Base-by-base conservation (phyloP, 2,329 filamentous ascomycete species). In the Thermomyces lanuginosus region DNA sequence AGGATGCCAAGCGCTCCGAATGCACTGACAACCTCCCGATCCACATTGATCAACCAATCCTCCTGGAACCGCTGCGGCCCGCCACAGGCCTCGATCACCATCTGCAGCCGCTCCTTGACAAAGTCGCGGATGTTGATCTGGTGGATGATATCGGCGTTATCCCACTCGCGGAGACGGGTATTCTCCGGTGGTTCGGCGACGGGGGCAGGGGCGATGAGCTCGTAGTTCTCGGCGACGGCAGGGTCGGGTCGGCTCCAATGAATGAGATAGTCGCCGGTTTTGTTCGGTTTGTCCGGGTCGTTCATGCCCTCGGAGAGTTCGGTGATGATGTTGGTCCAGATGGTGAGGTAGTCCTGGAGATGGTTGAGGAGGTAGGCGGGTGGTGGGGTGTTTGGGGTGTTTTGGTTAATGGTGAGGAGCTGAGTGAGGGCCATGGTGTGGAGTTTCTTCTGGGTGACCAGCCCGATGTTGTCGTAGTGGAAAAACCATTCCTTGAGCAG, bases 401-500 rank as follows among this genome's bases (percentile, higher is more conserved):
- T 45, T n/a, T n/a, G n/a, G 27, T 48, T 53, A 3, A 55, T 36
- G 9, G 51, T 43, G 12, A 63, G 49, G 4, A 62, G 46, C 22
- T 55, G 51, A 3, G 59, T 62, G 5, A 63, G 43, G 3, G 52
- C 60, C 3, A 63, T 48, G 8, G 51, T 48, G 30, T 58, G 55
- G 3, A 61, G 45, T 40, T 62, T 63, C 43, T 61, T 61, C 31
- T 57, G 54, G 19, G 48, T 50, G 9, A 52, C 48, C 29, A 56
- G 55, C 24, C 55, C 53, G 29, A 62, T 60, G 30, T 53, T 55
- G 33, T 63, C 60, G 36, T 60, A 60, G 33, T 61, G 57, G 16
- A 43, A 39, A 32, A 63, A 58, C 60, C 60, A 63, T 40, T 63
- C 60, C 1, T 44, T 49, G 5, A 63, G 28, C 11, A 63, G 41